Evolutionary conservation across 768 basidiomycete species (phyloP), one percentile per base, ranked within the genome.

Genomic region (Rhodotorula paludigena): DNA sequence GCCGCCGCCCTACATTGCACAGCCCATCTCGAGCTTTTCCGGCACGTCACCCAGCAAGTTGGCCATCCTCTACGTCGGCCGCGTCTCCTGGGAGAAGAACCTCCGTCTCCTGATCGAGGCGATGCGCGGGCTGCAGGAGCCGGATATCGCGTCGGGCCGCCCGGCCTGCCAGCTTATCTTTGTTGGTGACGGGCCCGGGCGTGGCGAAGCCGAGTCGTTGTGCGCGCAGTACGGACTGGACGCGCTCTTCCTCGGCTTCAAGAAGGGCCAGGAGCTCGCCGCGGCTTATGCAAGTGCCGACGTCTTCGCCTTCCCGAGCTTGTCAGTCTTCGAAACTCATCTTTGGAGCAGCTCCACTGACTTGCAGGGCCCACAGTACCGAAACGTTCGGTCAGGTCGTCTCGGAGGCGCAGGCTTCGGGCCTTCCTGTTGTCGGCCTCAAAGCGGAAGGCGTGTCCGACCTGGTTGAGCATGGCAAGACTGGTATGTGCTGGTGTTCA

Each of bases 41-140:
- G 36, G 62, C 3, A 20, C 65, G 3, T 47, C 48, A 2, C 38
- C 47, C 5, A 55, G 57, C 39, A 64, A 69, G 39, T 51, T 78
- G 6, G 79, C 78, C 25, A 63, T 79, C 9, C 77, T 80, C 11
- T 80, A 79, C 69, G 78, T 79, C 30, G 79, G 80, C 8, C 66
- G 80, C 49, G 74, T 82, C 77, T 76, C 77, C 18, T 80, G 79
- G 78, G 81, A 82, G 74, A 82, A 82, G 74, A 82, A 82, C 72
- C 77, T 82, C 3, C 76, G 77, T 21, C 76, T 82, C 6, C 74
- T 82, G 18, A 75, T 81, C n/a, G 69, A 77, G 30, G 79, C 81
- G 8, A 78, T 79, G 58, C 74, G 72, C 1, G 63, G 71, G 2
- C 74, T 82, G 12, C 54, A 71, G 10, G 41, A 23, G 0, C 35